A percentile compares a stretch with the other conserved stretches of the same genome.
phyloP scores from a whole-genome alignment of 2,329 filamentous ascomycete genomes.

The Apiospora pterosperma region DNA sequence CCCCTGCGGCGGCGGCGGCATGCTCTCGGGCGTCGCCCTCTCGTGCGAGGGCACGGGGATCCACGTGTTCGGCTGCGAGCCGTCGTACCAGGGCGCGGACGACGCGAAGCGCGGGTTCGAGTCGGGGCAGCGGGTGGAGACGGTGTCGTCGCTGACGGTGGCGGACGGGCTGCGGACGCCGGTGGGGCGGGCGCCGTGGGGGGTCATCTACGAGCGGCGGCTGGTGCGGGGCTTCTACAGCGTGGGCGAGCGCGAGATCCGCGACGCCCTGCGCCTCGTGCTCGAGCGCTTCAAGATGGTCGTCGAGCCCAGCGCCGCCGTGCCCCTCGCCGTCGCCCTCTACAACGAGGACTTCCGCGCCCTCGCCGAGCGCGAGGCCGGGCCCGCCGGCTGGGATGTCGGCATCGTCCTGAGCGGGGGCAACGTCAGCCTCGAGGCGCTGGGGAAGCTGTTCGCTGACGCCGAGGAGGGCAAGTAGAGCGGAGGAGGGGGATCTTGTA shows the following conservation, averaged over 20 bases:
- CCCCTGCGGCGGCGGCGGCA: slow-evolving; percentile 83
- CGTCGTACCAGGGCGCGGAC: slow-evolving; percentile 77
- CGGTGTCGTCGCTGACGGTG: slow-evolving; percentile 74
- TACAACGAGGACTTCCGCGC: slow-evolving; percentile 81
- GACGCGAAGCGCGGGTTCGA: slow-evolving; percentile 72
- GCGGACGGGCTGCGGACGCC: slow-evolving; percentile 88
- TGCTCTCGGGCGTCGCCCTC: slow-evolving; percentile 80
- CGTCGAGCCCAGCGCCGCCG: slow-evolving; percentile 82
- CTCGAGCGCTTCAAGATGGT: slow-evolving; percentile 87
- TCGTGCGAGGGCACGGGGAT: slow-evolving; percentile 69
- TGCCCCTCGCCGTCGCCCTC: slow-evolving; percentile 77
- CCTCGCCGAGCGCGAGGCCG: slow-evolving; percentile 67
- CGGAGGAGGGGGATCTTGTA: not conserved
- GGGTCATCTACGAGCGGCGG: slow-evolving; percentile 66
- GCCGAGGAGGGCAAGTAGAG: not conserved
- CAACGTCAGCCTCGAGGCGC: slow-evolving; percentile 52
- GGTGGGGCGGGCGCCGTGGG: slow-evolving; percentile 73
- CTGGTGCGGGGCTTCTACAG: slow-evolving; percentile 69
- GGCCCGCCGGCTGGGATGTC: slow-evolving; percentile 70
- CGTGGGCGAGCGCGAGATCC: slow-evolving; percentile 81
- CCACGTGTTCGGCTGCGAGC: slow-evolving; percentile 83
- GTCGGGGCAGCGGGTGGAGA: slow-evolving; percentile 58
- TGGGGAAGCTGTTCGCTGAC: slow-evolving; percentile 47
- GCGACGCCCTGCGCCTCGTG: slow-evolving; percentile 70
- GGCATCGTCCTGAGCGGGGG: slow-evolving; percentile 60